phyloP scores from a whole-genome alignment of 371 early-diverging fungal species.

The Mortierella sp. region DNA sequence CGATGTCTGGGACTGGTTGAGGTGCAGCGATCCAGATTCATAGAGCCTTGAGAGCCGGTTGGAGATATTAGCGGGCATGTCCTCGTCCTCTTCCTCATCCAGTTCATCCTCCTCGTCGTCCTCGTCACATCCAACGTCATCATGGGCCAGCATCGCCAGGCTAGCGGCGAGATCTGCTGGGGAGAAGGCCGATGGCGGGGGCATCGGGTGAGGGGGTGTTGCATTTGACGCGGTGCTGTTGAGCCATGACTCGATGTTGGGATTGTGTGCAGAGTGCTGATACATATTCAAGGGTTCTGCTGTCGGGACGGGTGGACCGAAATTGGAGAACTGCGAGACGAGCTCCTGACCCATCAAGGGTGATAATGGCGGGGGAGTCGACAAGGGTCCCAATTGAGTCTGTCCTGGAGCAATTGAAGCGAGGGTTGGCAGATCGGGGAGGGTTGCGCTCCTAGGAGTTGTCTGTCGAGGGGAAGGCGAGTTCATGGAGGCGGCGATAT shows the following conservation, averaged over 20 bases:
- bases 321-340: conserved; percentile 12
- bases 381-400: conserved; percentile 33
- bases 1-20: conserved; percentile 55
- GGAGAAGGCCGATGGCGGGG: conserved; percentile 15
- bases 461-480: neutral
- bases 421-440: neutral
- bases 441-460: conserved; percentile 8
- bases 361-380: conserved; percentile 43
- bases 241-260: conserved; percentile 35
- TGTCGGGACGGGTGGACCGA: neutral
- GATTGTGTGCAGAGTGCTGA: conserved; percentile 7
- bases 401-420: conserved; percentile 13
- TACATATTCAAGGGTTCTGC: neutral
- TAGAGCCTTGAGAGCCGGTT: conserved; percentile 49
- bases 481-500: conserved; percentile 1
- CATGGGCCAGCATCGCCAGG: conserved; percentile 13
- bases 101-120: conserved; percentile 31
- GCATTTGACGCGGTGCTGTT: neutral
- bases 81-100: conserved; percentile 51
- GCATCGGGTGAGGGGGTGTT: neutral
- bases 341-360: conserved; percentile 40
- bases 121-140: conserved; percentile 12
- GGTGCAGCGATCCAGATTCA: conserved; percentile 39
- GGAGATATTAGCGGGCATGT: conserved; percentile 33
- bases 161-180: conserved; percentile 18